Evolutionary conservation across 768 basidiomycete species (phyloP).

Genomic region (Imleria badia): DNA sequence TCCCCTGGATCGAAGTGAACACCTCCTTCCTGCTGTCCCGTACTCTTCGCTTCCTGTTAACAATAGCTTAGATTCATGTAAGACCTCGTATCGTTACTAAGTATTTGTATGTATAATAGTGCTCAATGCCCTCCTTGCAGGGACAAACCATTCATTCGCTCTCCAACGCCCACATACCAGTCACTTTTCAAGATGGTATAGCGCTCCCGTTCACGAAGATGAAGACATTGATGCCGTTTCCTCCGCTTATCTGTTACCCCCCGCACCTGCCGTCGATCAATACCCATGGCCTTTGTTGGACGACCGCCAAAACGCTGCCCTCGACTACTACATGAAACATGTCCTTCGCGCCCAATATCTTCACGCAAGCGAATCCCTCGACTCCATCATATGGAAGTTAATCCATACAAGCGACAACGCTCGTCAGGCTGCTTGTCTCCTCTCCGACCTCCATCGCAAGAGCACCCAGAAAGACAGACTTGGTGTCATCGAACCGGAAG

Average conservation of each 20-base stretch:
- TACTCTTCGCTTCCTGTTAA: conserved; percentile 37
- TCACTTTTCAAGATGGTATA: conserved; percentile 26
- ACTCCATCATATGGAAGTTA: conserved; percentile 49
- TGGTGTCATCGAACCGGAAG: conserved; percentile 20
- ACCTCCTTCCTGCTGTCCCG: conserved; percentile 29
- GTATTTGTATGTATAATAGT: conserved; percentile 63
- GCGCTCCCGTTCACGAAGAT: conserved; percentile 4
- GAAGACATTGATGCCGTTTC: conserved; percentile 23
- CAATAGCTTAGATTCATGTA: conserved; percentile 69
- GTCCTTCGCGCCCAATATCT: conserved; percentile 72
- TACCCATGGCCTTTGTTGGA: conserved; percentile 14
- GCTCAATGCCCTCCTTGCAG: conserved; percentile 63
- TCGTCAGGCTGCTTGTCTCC: conserved; percentile 57
- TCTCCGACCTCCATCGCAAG: conserved; percentile 57
- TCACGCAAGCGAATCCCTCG: conserved; percentile 52
- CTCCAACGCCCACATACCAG: conserved; percentile 32
- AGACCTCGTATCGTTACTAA: conserved; percentile 71
- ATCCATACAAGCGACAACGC: conserved; percentile 48
- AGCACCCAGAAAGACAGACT: conserved; percentile 27
- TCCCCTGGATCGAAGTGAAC: conserved; percentile 31
- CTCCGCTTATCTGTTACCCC: conserved; percentile 18
- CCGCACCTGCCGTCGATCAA: conserved; percentile 6
- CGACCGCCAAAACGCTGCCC: conserved; percentile 17
- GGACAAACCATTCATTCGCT: conserved; percentile 32
- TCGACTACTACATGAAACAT: conserved; percentile 53